phyloP scores from a whole-genome alignment of 345 rosid species.

The Populus deltoides region DNA sequence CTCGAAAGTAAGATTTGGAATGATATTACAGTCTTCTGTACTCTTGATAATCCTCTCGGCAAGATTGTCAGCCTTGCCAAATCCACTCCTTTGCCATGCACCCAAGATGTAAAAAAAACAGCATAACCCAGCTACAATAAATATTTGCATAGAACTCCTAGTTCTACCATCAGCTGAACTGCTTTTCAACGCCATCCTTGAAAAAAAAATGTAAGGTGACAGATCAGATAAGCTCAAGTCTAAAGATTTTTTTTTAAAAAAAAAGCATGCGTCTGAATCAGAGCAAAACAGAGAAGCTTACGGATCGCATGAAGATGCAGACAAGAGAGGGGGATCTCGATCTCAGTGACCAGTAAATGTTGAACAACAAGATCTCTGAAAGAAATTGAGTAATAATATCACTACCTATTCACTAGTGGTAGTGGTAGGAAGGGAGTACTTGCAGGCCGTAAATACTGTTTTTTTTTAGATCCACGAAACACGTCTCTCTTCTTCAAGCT shows the following conservation, averaged over 20 bases:
- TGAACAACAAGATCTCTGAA: background rate
- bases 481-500: no score
- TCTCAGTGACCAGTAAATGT: background rate
- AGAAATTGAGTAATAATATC: no score
- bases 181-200: slow-evolving; percentile 65
- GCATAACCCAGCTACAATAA: slow-evolving; percentile 75
- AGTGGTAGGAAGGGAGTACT: no score
- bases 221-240: background rate
- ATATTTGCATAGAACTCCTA: slow-evolving; percentile 80
- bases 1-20: slow-evolving; percentile 73
- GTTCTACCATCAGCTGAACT: slow-evolving; percentile 75
- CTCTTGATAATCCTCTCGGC: slow-evolving; percentile 79
- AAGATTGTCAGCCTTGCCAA: slow-evolving; percentile 95
- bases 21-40: slow-evolving; percentile 74
- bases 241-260: background rate
- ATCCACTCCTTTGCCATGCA: slow-evolving; percentile 98
- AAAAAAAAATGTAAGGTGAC: background rate
- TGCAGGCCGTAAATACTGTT: no score
- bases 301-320: background rate
- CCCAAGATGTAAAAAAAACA: slow-evolving; percentile 90
- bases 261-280: background rate
- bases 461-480: no score
- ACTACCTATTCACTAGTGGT: no score
- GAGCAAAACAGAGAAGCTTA: background rate
- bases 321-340: background rate